Percentiles rank a stretch among this genome's conserved stretches.
Evolutionary conservation across 1,139 yeast genomes (phyloP).

Genomic region (Geotrichum bryndzae): DNA sequence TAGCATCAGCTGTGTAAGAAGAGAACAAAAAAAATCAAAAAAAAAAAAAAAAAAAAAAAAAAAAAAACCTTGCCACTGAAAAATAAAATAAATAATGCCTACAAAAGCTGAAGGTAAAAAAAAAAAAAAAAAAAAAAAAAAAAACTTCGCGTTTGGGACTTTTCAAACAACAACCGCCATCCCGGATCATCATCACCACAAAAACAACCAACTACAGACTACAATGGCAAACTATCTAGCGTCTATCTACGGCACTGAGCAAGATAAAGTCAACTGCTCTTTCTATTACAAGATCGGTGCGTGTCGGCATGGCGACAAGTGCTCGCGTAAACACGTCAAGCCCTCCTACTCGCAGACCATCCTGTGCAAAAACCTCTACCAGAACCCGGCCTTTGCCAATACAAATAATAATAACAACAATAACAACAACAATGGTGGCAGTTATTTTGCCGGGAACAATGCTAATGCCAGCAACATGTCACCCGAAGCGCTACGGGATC

Average conservation of each 20-base stretch:
- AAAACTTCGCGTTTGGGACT: neutral
- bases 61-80: conserved; percentile 7
- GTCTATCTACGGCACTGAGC: conserved; percentile 40
- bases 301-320: conserved; percentile 87
- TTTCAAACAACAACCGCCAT: neutral
- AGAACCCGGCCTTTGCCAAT: conserved; percentile 46
- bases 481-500: conserved; percentile 42
- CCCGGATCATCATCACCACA: neutral
- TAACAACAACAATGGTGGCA: neutral
- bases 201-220: neutral
- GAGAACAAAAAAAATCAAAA: neutral
- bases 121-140: too few relatives aligned
- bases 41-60: neutral
- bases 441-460: conserved; percentile 23
- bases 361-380: conserved; percentile 62
- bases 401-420: neutral
- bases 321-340: conserved; percentile 68
- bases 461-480: conserved; percentile 23
- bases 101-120: too few relatives aligned
- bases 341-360: conserved; percentile 68
- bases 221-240: conserved; percentile 36
- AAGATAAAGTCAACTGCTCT: conserved; percentile 42
- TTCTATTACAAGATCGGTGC: conserved; percentile 87
- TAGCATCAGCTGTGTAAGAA: neutral
- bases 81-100: neutral